Evolutionary conservation across 208 protist species (phyloP), one percentile per base, ranked within the genome.

Genomic region (Naegleria fowleri): DNA sequence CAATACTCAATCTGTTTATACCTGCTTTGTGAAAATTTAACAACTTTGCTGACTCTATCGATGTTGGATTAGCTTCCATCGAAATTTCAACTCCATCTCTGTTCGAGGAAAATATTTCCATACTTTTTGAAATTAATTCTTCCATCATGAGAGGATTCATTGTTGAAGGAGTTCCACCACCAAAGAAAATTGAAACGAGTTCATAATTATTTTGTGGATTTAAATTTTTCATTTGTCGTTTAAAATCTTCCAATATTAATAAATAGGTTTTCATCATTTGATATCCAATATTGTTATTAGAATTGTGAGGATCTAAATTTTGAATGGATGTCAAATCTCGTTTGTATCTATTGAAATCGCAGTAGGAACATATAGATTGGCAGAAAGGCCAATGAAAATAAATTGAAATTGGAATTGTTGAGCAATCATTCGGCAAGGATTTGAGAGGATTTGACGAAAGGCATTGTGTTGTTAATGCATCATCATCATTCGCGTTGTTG

Each of bases 31-130:
- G 15, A 88, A 88, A 88, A 48, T 88, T 25, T 58, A 58, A 38
- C 0, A 88, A 39, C 19, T 58, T 51, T 33, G 1, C 43, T n/a
- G 15, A 25, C 41, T 88, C 84, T 38, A 88, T 55, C 5, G 84
- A 88, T 7, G 84, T 88, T 88, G 84, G 84, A 58, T 88, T 88
- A 1, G 84, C 84, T 38, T 88, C 84, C 84, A 88, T 88, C 58
- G 84, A 59, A 59, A 88, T 88, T 38, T 88, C 84, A n/a, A 58
- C n/a, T 19, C 0, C 0, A 25, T 85, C 79, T 19, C 13, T 19
- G 39, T 0, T 4, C 0, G 5, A 29, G 13, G 16, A 6, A 52
- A 40, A 38, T 36, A 88, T 88, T 88, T 58, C 13, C 16, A 19
- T 38, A 15, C 15, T 58, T 16, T 25, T 36, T 88, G 39, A 67